These are phyloP conservation scores for Leccinellum albellum DNA, from an alignment of 768 basidiomycete genomes.

Conservation along the genomic window DNA sequence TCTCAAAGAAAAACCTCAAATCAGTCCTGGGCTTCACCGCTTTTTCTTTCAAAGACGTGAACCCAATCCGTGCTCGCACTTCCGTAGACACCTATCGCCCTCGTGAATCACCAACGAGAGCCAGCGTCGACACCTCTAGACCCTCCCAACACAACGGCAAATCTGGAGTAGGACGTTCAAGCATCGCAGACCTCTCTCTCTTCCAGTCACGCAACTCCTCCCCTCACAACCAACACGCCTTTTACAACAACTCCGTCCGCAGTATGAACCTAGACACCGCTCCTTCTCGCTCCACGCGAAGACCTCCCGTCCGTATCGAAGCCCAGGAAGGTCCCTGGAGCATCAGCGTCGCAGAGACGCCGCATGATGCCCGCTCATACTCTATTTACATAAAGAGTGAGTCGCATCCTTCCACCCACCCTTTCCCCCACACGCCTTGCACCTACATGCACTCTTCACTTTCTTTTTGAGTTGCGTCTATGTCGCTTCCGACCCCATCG, in stretches of 20 bases:
- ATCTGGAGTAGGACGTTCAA: constrained; percentile 34
- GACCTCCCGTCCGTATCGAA: constrained; percentile 61
- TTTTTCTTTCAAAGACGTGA: constrained; percentile 35
- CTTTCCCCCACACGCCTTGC: constrained; percentile 15
- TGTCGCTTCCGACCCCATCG: constrained; percentile 27
- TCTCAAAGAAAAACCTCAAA: constrained; percentile 46
- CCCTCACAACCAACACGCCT: constrained; percentile 31
- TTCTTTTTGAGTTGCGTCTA: constrained; percentile 20
- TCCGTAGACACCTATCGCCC: constrained; percentile 27
- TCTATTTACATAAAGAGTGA: constrained; percentile 89
- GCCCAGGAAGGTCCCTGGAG: constrained; percentile 82
- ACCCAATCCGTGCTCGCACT: constrained; percentile 28
- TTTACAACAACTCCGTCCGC: constrained; percentile 30
- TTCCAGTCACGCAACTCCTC: constrained; percentile 35
- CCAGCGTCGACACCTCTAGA: constrained; percentile 43
- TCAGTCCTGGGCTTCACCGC: constrained; percentile 44
- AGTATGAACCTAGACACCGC: constrained; percentile 44
- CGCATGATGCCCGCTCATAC: constrained; percentile 64
- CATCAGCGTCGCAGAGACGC: constrained; percentile 83
- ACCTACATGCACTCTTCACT: constrained; percentile 15
- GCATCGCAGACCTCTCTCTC: constrained; percentile 40
- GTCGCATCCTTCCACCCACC: constrained; percentile 31
- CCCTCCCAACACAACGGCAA: constrained; percentile 35
- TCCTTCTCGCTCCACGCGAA: constrained; percentile 39
- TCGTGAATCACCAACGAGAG: constrained; percentile 33